Evolutionary conservation across 805 yeast species (phyloP), one percentile per base, ranked within the genome.

Genomic region (Ogataea corticis): DNA sequence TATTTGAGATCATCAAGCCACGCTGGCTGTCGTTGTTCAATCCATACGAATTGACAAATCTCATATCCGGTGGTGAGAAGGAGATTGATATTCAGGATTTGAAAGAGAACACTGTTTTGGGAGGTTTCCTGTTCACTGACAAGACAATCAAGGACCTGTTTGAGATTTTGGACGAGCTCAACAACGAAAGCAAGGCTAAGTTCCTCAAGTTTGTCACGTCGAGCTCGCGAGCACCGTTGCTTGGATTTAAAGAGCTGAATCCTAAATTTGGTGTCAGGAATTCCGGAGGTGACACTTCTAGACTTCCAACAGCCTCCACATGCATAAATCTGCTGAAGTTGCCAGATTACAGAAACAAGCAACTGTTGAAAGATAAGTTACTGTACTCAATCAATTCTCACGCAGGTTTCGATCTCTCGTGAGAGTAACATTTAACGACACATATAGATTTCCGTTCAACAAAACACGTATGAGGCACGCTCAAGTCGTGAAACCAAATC

Each of bases 221-320:
- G 0, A 96, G 89, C 1, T 84, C 96, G 1, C 76, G 91, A 48
- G 96, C 96, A 0, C 99, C 99, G 1, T 70, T 94, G 33, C 72
- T 88, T 19, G 99, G 99, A 0, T 92, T 94, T 61, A 72, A 76
- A 12, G 79, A 83, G 3, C 70, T 89, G 38, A 69, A 67, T 25
- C 99, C 99, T 0, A 72, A 71, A 44, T 89, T 94, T 65, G 96
- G 96, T 1, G 84, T 94, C 38, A 64, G 87, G 31, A 82, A 82
- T 52, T 75, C 83, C 0, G 94, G 92, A 0, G 44, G 61, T 9
- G 78, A 77, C 21, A 17, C 21, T 2, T 72, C 71, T 2, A 68
- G 95, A 25, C 69, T 94, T 32, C 99, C 99, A 0, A 88, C 97
- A 0, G 86, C 98, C 0, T 82, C 97, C 0, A 94, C 99, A 0